phyloP scores from a whole-genome alignment of 352 stramenopile species.

The Peronospora destructor region DNA sequence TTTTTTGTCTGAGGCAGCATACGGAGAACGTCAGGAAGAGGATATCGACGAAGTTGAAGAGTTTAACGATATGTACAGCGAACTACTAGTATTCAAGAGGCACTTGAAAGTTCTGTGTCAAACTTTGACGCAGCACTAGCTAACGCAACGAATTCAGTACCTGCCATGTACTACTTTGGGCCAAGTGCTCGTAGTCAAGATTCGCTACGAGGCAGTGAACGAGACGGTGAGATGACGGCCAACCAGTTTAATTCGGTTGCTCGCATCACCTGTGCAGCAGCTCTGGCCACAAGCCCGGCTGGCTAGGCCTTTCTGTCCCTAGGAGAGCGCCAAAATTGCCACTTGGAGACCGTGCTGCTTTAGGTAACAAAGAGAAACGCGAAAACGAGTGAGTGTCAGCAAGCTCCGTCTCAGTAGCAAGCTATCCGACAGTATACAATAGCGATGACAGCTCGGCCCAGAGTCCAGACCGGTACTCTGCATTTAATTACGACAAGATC shows the following conservation, averaged over 20 bases:
- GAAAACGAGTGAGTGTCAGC: conserved; percentile 14
- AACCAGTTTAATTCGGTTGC: conserved; percentile 55
- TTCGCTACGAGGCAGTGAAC: conserved; percentile 13
- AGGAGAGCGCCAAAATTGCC: conserved; percentile 16
- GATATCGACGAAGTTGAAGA: conserved; percentile 22
- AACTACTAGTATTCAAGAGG: conserved; percentile 51
- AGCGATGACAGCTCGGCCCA: conserved; percentile 22
- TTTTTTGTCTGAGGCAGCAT: conserved; percentile 44
- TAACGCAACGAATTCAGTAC: conserved; percentile 31
- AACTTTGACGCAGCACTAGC: conserved; percentile 45
- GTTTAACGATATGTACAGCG: conserved; percentile 50
- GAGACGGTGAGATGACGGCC: conserved; percentile 30
- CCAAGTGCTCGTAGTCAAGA: conserved; percentile 23
- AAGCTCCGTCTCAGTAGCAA: conserved; percentile 32
- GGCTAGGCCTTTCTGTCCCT: conserved; percentile 53
- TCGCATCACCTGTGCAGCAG: conserved; percentile 59
- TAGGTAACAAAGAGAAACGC: conserved; percentile 17
- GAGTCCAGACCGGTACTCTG: conserved; percentile 46
- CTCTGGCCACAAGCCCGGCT: conserved; percentile 42
- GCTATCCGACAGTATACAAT: conserved; percentile 29
- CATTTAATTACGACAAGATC: conserved; percentile 53
- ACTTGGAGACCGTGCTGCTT: conserved; percentile 4
- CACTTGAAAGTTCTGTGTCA: conserved; percentile 41
- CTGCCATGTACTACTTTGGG: conserved; percentile 32
- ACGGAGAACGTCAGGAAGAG: conserved; percentile 31